Base-by-base conservation (phyloP, 306 rosid genomes). In the Quercus gilva region DNA sequence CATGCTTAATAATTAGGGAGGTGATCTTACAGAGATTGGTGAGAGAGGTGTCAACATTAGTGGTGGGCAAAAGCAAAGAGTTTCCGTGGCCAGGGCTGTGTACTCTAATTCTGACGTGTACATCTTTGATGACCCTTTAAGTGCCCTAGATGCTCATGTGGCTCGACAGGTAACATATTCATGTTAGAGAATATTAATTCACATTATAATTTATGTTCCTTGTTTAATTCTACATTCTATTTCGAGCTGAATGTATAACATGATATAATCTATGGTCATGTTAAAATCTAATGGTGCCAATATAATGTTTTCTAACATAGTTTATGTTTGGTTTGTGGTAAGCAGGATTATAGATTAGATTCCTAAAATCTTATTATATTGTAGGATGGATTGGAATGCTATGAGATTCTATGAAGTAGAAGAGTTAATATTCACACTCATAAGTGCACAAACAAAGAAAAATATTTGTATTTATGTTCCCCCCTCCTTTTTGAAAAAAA, bases 11-110 rank as follows among this genome's bases (percentile, higher is more conserved):
- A 23, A 55, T 59, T 79, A 88, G 91, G 91, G 89, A 31, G 51
- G 73, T 55, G 98, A 94, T 85, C 88, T 89, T 57, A 94, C 97
- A 0, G 98, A 94, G 87, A 94, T 92, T 65, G 97, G 98, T 45
- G 98, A 94, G 86, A 90, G 97, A 81, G 98, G 98, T 73, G 91
- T 94, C 61, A 94, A 92, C 76, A 92, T 94, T 63, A 94, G 98
- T 83, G 98, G 98, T 33, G 98, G 98, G 41, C 97, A 94, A 80
- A 94, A 91, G 88, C 98, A 92, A 69, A 91, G 98, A 82, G 92
- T 94, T 79, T 94, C 98, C 29, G 79, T 94, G 90, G 98, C 98
- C 73, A 80, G 97, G 55, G 97, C 97, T 70, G 84, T 91, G 70
- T 94, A 94, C 85, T 94, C 97, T 53, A 61, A 86, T 80, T 90